Evolutionary conservation across 495 filamentous ascomycete species (phyloP), one percentile per base, ranked within the genome.

Genomic region (Aspergillus egyptiacus): DNA sequence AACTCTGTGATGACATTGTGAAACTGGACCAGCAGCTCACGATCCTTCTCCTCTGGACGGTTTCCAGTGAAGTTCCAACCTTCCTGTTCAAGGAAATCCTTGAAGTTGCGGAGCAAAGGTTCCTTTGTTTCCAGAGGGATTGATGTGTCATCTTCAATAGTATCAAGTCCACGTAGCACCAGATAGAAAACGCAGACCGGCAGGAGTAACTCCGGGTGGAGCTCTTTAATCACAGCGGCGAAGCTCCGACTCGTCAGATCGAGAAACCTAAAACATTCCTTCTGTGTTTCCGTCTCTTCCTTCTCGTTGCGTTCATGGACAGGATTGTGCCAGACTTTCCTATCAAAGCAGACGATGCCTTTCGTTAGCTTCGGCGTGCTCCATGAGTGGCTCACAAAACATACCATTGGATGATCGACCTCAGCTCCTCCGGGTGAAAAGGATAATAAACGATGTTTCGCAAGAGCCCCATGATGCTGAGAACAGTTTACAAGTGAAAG

Each of bases 71-170:
- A 98, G 3, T 75, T 93, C 93, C 93, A 98, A 20, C 89, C 89
- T 55, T 95, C 85, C 54, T 85, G 70, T 48, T 87, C 85, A 40
- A 95, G 70, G 56, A 82, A 71, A 46, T 84, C 70, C 58, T 89
- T 72, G 67, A 98, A 98, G 31, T 84, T 72, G 25, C 93, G 78
- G 25, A 98, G 73, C 33, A 96, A 67, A 3, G 89, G 89, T 65
- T 93, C 91, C 73, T 98, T 98, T 52, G 76, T 80, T 47, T 74
- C 73, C 8, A 89, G 67, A 1, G 83, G 74, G 44, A 98, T 83
- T 3, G 93, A 95, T 80, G 96, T 97, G 67, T 98, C 93, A 76
- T 98, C 93, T 68, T 98, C 93, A 48, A 98, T 88, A 15, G 93
- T 98, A 64, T 98, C 93, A 37, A 98, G 77, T 7, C 85, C 94